phyloP scores from a whole-genome alignment of 805 yeast genomes.

The Saccharomycopsis vini region DNA sequence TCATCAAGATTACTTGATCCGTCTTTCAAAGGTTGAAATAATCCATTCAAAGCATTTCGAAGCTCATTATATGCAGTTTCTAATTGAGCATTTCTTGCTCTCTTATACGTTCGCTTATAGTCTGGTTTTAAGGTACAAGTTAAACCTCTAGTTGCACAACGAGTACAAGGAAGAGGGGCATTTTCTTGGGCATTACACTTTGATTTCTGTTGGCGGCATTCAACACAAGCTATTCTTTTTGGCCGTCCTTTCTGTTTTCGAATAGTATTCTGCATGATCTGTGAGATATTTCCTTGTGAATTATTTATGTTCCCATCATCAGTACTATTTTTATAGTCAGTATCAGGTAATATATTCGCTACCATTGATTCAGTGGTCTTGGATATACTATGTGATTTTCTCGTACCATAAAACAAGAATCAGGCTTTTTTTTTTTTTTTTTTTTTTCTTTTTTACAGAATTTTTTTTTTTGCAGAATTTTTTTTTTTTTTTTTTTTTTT shows the following conservation, averaged over 20 bases:
- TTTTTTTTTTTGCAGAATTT: too few relatives aligned
- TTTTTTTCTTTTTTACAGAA: too few relatives aligned
- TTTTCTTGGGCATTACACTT: constrained; percentile 77
- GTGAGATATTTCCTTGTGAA: too few relatives aligned
- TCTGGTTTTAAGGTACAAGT: constrained; percentile 69
- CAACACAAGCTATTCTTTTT: constrained; percentile 82
- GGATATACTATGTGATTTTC: too few relatives aligned
- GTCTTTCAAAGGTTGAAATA: constrained; percentile 12
- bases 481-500: too few relatives aligned
- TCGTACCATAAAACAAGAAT: too few relatives aligned
- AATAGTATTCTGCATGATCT: too few relatives aligned
- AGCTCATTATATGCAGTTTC: constrained; percentile 72
- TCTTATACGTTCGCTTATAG: constrained; percentile 81
- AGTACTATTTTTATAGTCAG: too few relatives aligned
- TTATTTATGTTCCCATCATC: too few relatives aligned
- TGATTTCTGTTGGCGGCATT: constrained; percentile 92
- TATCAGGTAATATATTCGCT: too few relatives aligned
- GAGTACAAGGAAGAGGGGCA: constrained; percentile 71
- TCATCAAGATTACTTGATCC: neutral
- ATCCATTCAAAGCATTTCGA: constrained; percentile 39
- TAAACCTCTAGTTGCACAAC: constrained; percentile 65
- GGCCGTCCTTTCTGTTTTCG: neutral
- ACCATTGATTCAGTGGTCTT: too few relatives aligned
- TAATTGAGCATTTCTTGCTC: constrained; percentile 74
- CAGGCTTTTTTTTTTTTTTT: too few relatives aligned